Percentiles rank a stretch among this genome's conserved stretches.
These are phyloP conservation scores for Nothophoma quercina DNA, from an alignment of 2,329 filamentous ascomycete genomes.

Conservation along the genomic window DNA sequence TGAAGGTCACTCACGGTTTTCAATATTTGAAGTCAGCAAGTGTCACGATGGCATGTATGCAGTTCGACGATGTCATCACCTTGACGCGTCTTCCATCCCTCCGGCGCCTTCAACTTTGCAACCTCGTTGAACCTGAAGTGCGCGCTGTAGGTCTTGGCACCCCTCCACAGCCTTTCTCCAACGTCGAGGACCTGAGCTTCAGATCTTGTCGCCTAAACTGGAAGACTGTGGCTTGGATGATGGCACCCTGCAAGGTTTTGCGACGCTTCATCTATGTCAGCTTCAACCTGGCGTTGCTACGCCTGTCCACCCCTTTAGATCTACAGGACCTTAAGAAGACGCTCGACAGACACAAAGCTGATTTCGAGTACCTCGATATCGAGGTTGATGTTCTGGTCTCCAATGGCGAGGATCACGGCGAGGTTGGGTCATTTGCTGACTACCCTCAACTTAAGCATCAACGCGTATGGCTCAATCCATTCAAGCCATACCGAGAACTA, in stretches of 20 bases:
- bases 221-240: slow-evolving; percentile 16
- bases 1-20: slow-evolving; percentile 9
- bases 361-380: slow-evolving; percentile 11
- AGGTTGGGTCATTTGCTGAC: slow-evolving; percentile 8
- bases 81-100: slow-evolving; percentile 14
- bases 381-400: slow-evolving; percentile 15
- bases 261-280: slow-evolving; percentile 14
- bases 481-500: slow-evolving; percentile 16
- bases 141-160: slow-evolving; percentile 4
- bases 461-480: slow-evolving; percentile 16
- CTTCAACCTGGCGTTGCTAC: slow-evolving; percentile 14
- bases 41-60: slow-evolving; percentile 17
- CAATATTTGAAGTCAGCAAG: slow-evolving; percentile 8
- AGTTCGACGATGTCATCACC: slow-evolving; percentile 14
- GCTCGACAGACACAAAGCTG: background rate
- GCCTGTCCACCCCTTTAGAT: slow-evolving; percentile 7
- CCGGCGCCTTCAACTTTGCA: slow-evolving; percentile 13
- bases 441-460: slow-evolving; percentile 8
- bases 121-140: slow-evolving; percentile 13
- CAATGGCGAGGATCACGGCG: slow-evolving; percentile 9
- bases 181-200: slow-evolving; percentile 10
- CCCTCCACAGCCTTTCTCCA: slow-evolving; percentile 9
- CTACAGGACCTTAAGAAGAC: slow-evolving; percentile 6
- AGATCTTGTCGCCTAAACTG: slow-evolving; percentile 15
- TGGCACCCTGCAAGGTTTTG: slow-evolving; percentile 12